These are phyloP conservation scores for Aspergillus hiratsukae DNA, from an alignment of 2,329 filamentous ascomycete genomes.

Conservation along the genomic window DNA sequence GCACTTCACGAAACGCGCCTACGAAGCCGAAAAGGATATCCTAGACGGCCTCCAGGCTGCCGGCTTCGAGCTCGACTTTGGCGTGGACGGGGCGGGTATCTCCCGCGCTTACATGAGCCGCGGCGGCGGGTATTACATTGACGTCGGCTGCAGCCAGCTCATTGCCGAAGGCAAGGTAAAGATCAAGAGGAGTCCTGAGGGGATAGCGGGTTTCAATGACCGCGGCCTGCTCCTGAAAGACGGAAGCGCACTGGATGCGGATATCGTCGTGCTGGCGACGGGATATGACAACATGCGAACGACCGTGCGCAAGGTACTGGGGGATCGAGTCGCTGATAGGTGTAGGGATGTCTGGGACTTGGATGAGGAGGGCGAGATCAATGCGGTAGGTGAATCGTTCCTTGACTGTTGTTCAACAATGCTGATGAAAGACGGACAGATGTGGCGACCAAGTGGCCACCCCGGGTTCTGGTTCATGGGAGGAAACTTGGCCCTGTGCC, in stretches of 20 bases:
- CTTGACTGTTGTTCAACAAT: background rate
- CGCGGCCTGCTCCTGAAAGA: slow-evolving; percentile 49
- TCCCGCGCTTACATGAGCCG: slow-evolving; percentile 43
- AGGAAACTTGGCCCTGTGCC: slow-evolving; percentile 59
- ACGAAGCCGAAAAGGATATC: slow-evolving; percentile 39
- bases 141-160: slow-evolving; percentile 51
- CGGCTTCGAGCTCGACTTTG: slow-evolving; percentile 43
- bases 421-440: slow-evolving; percentile 4
- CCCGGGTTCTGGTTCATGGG: slow-evolving; percentile 64
- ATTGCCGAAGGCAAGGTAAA: slow-evolving; percentile 58
- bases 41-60: slow-evolving; percentile 45
- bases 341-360: slow-evolving; percentile 59
- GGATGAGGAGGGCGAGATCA: slow-evolving; percentile 52
- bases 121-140: slow-evolving; percentile 57
- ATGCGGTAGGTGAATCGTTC: slow-evolving; percentile 34
- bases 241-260: slow-evolving; percentile 54
- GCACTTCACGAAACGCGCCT: slow-evolving; percentile 39
- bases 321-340: slow-evolving; percentile 55
- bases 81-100: slow-evolving; percentile 40
- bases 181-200: slow-evolving; percentile 53
- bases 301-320: slow-evolving; percentile 58
- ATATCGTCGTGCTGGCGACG: slow-evolving; percentile 61
- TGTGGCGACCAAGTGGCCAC: slow-evolving; percentile 58
- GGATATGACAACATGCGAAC: slow-evolving; percentile 66
- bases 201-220: slow-evolving; percentile 50